phyloP scores from a whole-genome alignment of 2,329 filamentous ascomycete genomes.

The Orbilia brochopaga region DNA sequence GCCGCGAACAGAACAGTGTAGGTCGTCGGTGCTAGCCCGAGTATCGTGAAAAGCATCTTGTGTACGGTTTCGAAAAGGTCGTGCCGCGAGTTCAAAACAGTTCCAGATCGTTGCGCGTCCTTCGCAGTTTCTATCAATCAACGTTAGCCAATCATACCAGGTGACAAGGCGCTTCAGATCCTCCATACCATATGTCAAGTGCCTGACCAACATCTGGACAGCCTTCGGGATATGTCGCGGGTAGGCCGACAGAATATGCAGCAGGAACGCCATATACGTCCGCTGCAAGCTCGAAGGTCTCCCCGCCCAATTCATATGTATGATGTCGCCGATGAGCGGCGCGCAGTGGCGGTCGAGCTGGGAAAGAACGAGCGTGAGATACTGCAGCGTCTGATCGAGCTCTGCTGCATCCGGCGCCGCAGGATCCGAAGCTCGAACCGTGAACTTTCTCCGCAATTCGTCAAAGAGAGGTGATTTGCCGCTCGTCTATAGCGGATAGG shows the following conservation, averaged over 20 bases:
- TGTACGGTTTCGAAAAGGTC: constrained; percentile 77
- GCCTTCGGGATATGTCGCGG: constrained; percentile 76
- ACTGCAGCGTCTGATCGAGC: constrained; percentile 60
- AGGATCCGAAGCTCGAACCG: constrained; percentile 55
- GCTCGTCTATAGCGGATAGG: constrained; percentile 6
- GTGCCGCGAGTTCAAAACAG: constrained; percentile 66
- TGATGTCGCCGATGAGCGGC: constrained; percentile 65
- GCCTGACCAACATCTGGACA: constrained; percentile 78
- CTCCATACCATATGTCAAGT: constrained; percentile 68
- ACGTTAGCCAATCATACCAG: constrained; percentile 58
- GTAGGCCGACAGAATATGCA: constrained; percentile 79
- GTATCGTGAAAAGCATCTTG: constrained; percentile 73
- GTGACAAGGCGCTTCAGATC: constrained; percentile 59
- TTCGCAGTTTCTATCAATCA: constrained; percentile 59
- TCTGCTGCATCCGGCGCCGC: constrained; percentile 58
- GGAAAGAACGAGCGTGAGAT: constrained; percentile 68
- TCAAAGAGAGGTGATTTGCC: constrained; percentile 43
- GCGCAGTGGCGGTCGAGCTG: constrained; percentile 67
- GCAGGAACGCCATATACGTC: constrained; percentile 71
- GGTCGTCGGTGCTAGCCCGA: constrained; percentile 80
- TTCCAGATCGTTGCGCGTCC: constrained; percentile 63
- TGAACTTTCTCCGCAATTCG: constrained; percentile 55
- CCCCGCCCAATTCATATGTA: constrained; percentile 70
- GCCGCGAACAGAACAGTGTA: constrained; percentile 69
- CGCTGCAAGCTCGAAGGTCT: constrained; percentile 70